phyloP scores from a whole-genome alignment of 192 early-diverging fungal species.

The Umbelopsis sp. region DNA sequence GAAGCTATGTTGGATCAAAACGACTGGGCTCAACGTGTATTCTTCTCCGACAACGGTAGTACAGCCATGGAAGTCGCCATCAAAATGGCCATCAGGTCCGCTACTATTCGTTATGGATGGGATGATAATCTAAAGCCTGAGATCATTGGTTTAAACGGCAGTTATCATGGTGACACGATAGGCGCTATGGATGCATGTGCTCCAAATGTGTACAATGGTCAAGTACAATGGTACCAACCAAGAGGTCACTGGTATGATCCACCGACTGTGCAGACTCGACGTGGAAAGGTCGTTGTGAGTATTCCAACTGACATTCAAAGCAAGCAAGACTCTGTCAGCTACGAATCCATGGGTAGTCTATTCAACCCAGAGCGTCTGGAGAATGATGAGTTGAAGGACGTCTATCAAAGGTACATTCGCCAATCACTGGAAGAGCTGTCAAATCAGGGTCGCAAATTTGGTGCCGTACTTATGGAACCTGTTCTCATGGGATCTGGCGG shows the following conservation, averaged over 20 bases:
- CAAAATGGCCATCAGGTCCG: slow-evolving; percentile 72
- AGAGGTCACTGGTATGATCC: slow-evolving; percentile 73
- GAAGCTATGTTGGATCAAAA: slow-evolving; percentile 60
- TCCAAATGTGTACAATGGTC: slow-evolving; percentile 70
- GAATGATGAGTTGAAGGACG: slow-evolving; percentile 22
- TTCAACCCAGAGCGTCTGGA: slow-evolving; percentile 3
- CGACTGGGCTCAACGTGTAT: slow-evolving; percentile 70
- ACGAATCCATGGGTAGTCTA: slow-evolving; percentile 8
- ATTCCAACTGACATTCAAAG: slow-evolving; percentile 21
- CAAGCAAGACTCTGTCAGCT: slow-evolving; percentile 17
- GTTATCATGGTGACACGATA: slow-evolving; percentile 90
- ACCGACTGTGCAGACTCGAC: slow-evolving; percentile 54
- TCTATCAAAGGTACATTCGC: slow-evolving; percentile 49
- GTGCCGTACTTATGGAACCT: slow-evolving; percentile 75
- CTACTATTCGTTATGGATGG: slow-evolving; percentile 44
- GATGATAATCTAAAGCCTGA: slow-evolving; percentile 42
- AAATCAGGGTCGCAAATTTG: slow-evolving; percentile 46
- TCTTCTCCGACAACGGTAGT: slow-evolving; percentile 82
- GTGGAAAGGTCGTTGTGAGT: slow-evolving; percentile 44
- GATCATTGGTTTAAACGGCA: slow-evolving; percentile 69
- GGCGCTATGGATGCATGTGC: slow-evolving; percentile 81
- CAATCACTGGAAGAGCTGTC: slow-evolving; percentile 35
- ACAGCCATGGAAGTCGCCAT: slow-evolving; percentile 81
- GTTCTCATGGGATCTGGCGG: slow-evolving; percentile 83
- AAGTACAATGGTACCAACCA: slow-evolving; percentile 69